Base-by-base conservation (phyloP, 2,329 filamentous ascomycete genomes). In the Clarireedia hainanense region DNA sequence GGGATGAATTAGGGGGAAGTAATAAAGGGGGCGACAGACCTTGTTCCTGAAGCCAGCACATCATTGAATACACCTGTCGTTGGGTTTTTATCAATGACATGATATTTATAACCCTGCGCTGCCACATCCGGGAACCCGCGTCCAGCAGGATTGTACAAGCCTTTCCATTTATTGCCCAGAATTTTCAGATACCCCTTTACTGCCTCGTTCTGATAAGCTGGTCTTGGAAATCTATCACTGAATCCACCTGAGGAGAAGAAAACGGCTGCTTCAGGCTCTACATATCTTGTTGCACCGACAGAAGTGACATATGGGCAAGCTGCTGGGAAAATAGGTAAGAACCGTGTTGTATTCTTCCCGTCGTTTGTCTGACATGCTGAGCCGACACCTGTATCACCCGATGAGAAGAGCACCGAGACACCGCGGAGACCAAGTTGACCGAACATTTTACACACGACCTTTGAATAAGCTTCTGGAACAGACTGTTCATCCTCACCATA, bases 401-500 rank as follows among this genome's bases (percentile, higher is more conserved):
- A 80, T 5, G 77, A 75, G 67, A 85, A 83, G 34, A 88, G 69
- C 6, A 86, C 73, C 36, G 80, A 79, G 2, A 85, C 78, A 24
- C 85, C 85, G 30, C 84, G 78, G 2, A 80, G 77, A 10, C 83
- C 84, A 24, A 88, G 77, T 63, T 84, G 76, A 20, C 78, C 81
- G 61, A 86, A 82, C 60, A 81, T 73, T 58, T 79, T 75, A 72
- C 85, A 88, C 2, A 84, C 81, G 47, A 76, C 76, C 48, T 74
- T 72, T 12, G 83, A 81, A 64, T 86, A 88, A 6, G 77, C 76
- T 10, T 72, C 64, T 0, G 85, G 84, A 0, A 88, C 75, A 2
- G 77, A 77, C 64, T 87, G 82, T 69, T 88, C 85, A 57, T 83
- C 77, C 57, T 88, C 84, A 43, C 81, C 84, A 66, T 88, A 88